phyloP scores from a whole-genome alignment of 495 filamentous ascomycete genomes.

The Cercophora newfieldiana region DNA sequence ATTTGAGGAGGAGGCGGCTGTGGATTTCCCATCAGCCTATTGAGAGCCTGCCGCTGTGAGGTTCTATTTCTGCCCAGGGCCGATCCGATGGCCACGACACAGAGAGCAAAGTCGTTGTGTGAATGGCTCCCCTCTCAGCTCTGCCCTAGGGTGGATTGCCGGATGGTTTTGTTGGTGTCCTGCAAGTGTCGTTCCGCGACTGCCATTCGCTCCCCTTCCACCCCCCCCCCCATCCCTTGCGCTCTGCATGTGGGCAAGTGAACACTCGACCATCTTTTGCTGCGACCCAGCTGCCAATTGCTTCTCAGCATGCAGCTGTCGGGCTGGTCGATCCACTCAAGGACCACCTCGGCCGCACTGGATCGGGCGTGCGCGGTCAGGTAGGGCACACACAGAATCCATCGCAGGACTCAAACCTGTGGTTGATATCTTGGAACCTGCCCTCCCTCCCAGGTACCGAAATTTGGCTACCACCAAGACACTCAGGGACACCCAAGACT shows the following conservation, averaged over 20 bases:
- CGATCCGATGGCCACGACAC: neutral
- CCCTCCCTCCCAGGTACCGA: neutral
- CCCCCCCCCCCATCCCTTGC: too few relatives aligned
- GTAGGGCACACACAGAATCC: neutral
- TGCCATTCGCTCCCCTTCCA: slow-evolving; percentile 5
- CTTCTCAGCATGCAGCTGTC: neutral
- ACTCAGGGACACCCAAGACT: neutral
- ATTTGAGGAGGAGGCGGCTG: neutral
- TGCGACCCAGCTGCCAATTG: neutral
- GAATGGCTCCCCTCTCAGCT: neutral
- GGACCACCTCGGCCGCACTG: neutral
- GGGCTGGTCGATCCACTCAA: neutral
- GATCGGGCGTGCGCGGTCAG: neutral
- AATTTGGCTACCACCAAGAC: neutral
- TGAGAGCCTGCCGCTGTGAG: neutral
- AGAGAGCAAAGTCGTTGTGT: neutral
- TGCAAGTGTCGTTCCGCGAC: neutral
- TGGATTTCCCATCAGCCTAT: neutral
- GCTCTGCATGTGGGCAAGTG: neutral
- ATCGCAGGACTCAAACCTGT: neutral
- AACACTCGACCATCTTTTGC: neutral
- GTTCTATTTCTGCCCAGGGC: neutral
- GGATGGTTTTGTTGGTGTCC: neutral
- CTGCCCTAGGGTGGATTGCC: neutral
- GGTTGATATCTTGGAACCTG: neutral